phyloP scores from a whole-genome alignment of 1,284 basidiomycete species.

The Volvariella volvacea region DNA sequence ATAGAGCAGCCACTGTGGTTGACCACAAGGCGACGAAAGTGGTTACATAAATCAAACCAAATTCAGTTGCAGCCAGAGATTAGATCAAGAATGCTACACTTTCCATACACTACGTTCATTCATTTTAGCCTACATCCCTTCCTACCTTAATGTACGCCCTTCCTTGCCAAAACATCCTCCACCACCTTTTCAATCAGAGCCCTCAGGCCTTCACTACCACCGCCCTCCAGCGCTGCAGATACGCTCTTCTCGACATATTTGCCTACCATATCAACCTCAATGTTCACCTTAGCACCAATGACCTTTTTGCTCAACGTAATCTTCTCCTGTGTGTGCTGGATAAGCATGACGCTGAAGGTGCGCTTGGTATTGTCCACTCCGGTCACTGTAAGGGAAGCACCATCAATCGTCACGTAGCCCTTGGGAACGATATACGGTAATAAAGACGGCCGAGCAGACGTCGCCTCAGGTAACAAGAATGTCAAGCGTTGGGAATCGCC shows the following conservation, averaged over 20 bases:
- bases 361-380: constrained; percentile 64
- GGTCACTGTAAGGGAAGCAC: constrained; percentile 90
- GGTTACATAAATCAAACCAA: constrained; percentile 1
- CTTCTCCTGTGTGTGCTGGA: constrained; percentile 88
- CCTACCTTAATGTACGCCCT: constrained; percentile 28
- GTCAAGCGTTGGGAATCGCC: constrained; percentile 83
- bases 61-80: neutral
- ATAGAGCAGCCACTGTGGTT: constrained; percentile 3
- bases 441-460: constrained; percentile 54
- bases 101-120: neutral
- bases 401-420: constrained; percentile 94
- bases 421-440: constrained; percentile 91
- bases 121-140: constrained; percentile 5
- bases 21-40: neutral
- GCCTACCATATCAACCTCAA: constrained; percentile 92
- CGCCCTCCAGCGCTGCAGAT: constrained; percentile 61
- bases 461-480: constrained; percentile 69
- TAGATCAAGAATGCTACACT: constrained; percentile 1
- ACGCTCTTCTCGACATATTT: constrained; percentile 86
- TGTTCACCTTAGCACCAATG: constrained; percentile 81
- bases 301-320: constrained; percentile 78
- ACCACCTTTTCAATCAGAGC: constrained; percentile 68
- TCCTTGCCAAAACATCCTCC: constrained; percentile 55
- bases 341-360: constrained; percentile 92
- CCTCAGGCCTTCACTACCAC: constrained; percentile 48